Evolutionary conservation across 148 eudicot species (phyloP).

Genomic region (Diospyros kaki): DNA sequence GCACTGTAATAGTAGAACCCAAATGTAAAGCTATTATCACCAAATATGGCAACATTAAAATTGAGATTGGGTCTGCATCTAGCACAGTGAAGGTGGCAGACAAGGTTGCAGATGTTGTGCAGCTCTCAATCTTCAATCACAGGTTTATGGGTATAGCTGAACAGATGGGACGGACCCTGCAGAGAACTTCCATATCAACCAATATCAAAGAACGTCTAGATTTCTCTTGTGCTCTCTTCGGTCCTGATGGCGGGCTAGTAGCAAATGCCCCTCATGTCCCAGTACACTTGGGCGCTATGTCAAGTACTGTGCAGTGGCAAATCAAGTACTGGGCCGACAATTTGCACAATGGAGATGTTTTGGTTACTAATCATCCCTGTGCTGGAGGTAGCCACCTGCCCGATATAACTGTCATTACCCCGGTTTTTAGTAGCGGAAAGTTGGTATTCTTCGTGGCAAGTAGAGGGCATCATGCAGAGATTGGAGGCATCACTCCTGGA

Average conservation of each 20-base stretch:
- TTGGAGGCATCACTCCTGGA: slow-evolving; percentile 98
- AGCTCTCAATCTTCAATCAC: slow-evolving; percentile 89
- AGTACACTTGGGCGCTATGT: slow-evolving; percentile 98
- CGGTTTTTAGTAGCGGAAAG: slow-evolving; percentile 69
- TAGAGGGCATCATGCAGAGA: slow-evolving; percentile 98
- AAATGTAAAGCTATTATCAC: slow-evolving; percentile 72
- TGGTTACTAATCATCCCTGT: slow-evolving; percentile 90
- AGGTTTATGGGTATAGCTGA: slow-evolving; percentile 99
- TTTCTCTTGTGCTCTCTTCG: slow-evolving; percentile 96
- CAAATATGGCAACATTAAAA: slow-evolving; percentile 85
- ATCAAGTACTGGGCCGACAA: slow-evolving; percentile 77
- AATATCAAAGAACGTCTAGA: slow-evolving; percentile 93
- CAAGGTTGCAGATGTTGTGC: slow-evolving; percentile 95
- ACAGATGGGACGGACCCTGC: slow-evolving; percentile 97
- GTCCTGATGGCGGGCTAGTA: slow-evolving; percentile 91
- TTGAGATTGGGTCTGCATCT: slow-evolving; percentile 58
- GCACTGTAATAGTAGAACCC: slow-evolving; percentile 90
- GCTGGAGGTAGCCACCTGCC: slow-evolving; percentile 98
- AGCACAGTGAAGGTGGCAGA: slow-evolving; percentile 40
- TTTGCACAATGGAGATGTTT: slow-evolving; percentile 84
- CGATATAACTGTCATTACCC: slow-evolving; percentile 91
- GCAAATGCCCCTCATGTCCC: slow-evolving; percentile 99
- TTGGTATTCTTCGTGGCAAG: slow-evolving; percentile 95
- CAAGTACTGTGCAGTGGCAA: slow-evolving; percentile 94
- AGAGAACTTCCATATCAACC: slow-evolving; percentile 95